Base-by-base conservation (phyloP, 805 yeast genomes). In the Cyberlindnera meyerae region DNA sequence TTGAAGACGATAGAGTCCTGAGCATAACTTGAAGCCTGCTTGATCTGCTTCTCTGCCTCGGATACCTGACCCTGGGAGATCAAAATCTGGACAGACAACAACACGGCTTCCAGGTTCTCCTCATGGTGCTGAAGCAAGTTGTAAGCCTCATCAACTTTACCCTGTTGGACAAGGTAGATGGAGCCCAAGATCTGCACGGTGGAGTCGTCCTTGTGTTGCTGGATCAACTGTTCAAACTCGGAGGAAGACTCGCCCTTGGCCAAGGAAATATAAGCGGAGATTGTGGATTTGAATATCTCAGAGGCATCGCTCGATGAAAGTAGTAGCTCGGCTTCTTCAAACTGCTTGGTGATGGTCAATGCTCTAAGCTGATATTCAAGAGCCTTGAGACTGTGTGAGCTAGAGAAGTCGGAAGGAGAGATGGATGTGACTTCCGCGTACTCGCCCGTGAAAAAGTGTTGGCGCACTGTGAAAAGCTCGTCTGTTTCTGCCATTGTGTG, bases 1-100 rank as follows among this genome's bases (percentile, higher is more conserved):
- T 86, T 89, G 58, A 75, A 76, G 31, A 85, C 74, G 24, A 89
- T 73, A 47, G 78, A 82, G 61, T 88, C 96, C 48, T 80, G 70
- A 24, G 79, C 72, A 55, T 73, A 73, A 20, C 60, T 49, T 32
- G 73, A 65, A 26, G 73, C 71, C 24, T 48, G 55, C 43, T 54
- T 54, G 20, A 77, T 62, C 29, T 69, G 72, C 39, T 65, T 61
- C 39, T 61, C 55, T 3, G 79, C 79, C n/a, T 62, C 57, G 6
- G 67, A 71, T 4, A 66, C 44, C 37, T 68, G 63, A 37, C 66
- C 61, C 32, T 67, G 65, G 15, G 63, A 54, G 34, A 76, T 49
- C 39, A 60, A 51, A 22, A 70, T 44, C 31, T 66, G 63, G 22
- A 69, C 60, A 31, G 68, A 62, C 24, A 70, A 52, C 34, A 69